Conservation (phyloP, 2,329 filamentous ascomycete genomes). For the Dothistroma pini region DNA sequence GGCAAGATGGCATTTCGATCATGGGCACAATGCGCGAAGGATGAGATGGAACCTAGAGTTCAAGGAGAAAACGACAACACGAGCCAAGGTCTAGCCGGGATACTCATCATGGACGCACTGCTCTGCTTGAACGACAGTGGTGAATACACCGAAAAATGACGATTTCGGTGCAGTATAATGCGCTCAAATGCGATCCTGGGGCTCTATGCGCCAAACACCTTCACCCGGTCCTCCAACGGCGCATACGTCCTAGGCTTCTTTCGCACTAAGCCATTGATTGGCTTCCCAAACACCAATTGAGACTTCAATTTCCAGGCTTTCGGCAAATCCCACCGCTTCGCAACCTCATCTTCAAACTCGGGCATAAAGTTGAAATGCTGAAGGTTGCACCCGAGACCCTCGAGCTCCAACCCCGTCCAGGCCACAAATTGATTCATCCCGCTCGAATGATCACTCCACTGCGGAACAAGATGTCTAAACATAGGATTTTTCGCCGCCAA, state of each 20-base stretch:
- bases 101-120: background rate
- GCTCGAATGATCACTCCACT: conserved; percentile 40
- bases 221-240: conserved; percentile 31
- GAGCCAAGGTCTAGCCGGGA: background rate
- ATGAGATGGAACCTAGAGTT: background rate
- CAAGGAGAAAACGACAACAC: background rate
- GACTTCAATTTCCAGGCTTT: conserved; percentile 69
- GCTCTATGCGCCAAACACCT: conserved; percentile 25
- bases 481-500: conserved; percentile 18
- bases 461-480: conserved; percentile 16
- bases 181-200: background rate
- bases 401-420: conserved; percentile 32
- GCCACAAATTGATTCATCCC: conserved; percentile 42
- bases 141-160: background rate
- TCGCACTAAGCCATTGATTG: conserved; percentile 20
- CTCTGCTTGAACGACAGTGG: background rate
- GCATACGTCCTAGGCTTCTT: conserved; percentile 31
- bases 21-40: conserved; percentile 15
- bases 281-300: conserved; percentile 68
- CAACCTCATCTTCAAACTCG: conserved; percentile 20
- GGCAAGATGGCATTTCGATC: conserved; percentile 21
- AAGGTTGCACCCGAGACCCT: conserved; percentile 31
- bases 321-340: conserved; percentile 61
- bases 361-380: conserved; percentile 32
- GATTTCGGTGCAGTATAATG: background rate